phyloP scores from a whole-genome alignment of 2,329 filamentous ascomycete genomes.

The Arthroderma uncinatum region DNA sequence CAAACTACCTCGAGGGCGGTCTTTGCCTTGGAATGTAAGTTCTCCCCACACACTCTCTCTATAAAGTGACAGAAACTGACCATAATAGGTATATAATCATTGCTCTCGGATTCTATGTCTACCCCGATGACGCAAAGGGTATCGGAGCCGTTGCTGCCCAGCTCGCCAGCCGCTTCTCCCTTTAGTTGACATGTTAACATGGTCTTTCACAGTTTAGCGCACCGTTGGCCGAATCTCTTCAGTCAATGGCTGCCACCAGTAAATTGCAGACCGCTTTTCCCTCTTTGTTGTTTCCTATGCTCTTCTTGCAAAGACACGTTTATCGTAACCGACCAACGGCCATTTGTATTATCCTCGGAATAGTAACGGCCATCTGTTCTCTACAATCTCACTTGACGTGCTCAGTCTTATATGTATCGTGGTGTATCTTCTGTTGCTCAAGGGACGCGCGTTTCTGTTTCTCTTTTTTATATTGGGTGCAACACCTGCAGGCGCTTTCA shows the following conservation, averaged over 20 bases:
- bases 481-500: background rate
- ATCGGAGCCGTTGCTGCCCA: conserved; percentile 8
- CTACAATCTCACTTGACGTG: background rate
- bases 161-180: background rate
- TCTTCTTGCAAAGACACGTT: background rate
- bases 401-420: background rate
- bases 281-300: background rate
- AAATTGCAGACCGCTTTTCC: background rate
- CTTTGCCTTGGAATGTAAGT: conserved; percentile 52
- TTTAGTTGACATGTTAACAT: background rate
- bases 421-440: background rate
- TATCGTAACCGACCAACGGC: background rate
- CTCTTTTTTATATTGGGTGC: background rate
- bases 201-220: no score
- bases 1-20: conserved; percentile 72
- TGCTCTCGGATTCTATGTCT: conserved; percentile 39
- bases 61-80: conserved; percentile 1
- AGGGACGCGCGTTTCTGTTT: background rate
- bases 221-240: background rate
- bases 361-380: background rate
- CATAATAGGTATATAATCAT: conserved; percentile 33
- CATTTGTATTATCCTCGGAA: background rate
- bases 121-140: conserved; percentile 31
- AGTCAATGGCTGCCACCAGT: background rate
- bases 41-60: background rate